Base-by-base conservation (phyloP, 306 rosid genomes). In the Ceratonia siliqua region DNA sequence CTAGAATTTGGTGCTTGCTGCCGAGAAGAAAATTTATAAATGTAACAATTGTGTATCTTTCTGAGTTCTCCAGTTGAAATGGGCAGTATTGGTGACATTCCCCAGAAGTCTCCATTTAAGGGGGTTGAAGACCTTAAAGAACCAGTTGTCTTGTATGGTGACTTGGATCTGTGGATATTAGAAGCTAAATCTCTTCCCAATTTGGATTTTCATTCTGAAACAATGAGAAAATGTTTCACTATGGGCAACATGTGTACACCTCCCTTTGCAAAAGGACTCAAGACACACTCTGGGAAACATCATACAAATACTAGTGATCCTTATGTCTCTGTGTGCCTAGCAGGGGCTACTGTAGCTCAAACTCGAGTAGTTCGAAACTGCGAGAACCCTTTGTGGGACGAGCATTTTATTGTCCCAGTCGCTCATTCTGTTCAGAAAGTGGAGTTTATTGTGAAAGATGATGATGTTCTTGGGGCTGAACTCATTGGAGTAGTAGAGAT, bases 151-250 rank as follows among this genome's bases (percentile, higher is more conserved):
- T 77, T 90, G 72, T 92, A 88, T 77, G 92, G 96, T 4, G 96
- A 90, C 20, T 77, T 84, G 73, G 91, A 90, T 70, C 38, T 88
- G 18, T 79, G 87, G 72, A 85, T 90, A 72, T 73, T 90, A 69
- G 92, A 90, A 82, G 96, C 91, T 5, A 90, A 84, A 74, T 79
- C 88, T 50, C 96, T 90, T 75, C 96, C 96, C 28, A 90, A 90
- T 82, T 77, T 90, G 80, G 96, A 90, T 79, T 66, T 88, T 41
- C 61, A 91, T 39, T 54, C 77, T 18, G 91, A 88, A 69, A 56
- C 91, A 57, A 39, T 88, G 67, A 88, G 96, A 78, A 77, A 52
- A 70, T 87, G 92, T 57, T 49, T 86, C 42, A 86, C 85, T 25
- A 68, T 90, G 85, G 83, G 89, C 22, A 90, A 73, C 21, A 67